Base-by-base conservation (phyloP, 805 yeast genomes). In the Babjeviella inositovora region DNA sequence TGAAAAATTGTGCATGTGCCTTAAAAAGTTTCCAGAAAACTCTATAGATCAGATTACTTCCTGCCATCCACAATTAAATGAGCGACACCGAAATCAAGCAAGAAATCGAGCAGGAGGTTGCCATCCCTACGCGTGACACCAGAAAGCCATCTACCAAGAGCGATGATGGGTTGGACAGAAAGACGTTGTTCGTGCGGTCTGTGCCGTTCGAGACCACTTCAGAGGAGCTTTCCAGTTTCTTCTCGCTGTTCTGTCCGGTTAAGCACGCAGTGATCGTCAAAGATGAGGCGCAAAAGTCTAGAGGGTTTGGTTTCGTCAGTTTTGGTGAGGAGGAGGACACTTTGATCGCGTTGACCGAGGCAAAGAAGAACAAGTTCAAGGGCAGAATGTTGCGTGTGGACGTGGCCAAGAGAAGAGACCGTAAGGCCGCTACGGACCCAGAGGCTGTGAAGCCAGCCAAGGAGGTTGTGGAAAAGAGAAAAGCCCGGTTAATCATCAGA, bases 271-370 rank as follows among this genome's bases (percentile, higher is more conserved):
- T 84, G 21, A 65, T 90, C 19, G 97, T 90, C 10, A 75, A 59
- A 18, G 95, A 85, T 41, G 56, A 57, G 7, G 69, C 74, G 17
- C 67, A 77, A 25, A 61, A 74, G 21, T 81, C 95, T 3, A 65
- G 85, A 44, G 97, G 98, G 2, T 90, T 85, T 49, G 98, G 98
- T 3, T 90, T 90, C 47, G 98, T 84, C 9, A 74, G 93, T 17
- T 90, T 90, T 46, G 68, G 79, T 2, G 49, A 64, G 23, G 84
- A 80, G 32, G 93, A 82, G 22, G 98, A 90, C 41, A 79, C 95
- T 0, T 43, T 62, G 19, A 53, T 62, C 21, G 96, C 96, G 0
- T 53, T 85, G 31, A 66, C 59, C 11, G 64, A 69, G 32, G 56
- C 87, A 9, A 70, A 71, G 43, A 73, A 62, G 39, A 38, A 54